Evolutionary conservation across 2,329 filamentous ascomycete genomes (phyloP), one percentile per base, ranked within the genome.

Genomic region (Zymoseptoria crescenta): DNA sequence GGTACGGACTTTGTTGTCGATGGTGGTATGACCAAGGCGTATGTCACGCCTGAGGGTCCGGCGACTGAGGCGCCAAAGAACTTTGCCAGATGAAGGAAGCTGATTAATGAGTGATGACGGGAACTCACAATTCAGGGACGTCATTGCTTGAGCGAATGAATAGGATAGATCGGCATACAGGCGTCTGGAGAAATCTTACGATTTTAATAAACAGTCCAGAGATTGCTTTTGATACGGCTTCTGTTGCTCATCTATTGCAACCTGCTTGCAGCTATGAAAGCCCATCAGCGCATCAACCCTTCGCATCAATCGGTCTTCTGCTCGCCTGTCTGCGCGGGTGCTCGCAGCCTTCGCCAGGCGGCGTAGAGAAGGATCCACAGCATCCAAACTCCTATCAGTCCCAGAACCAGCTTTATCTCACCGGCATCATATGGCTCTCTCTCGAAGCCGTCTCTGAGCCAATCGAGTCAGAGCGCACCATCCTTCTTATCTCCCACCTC

Each of bases 1-100:
- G 91, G 89, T 9, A 87, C 84, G 60, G 94, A 97, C 73, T 96
- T 97, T 77, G 87, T 96, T 4, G 91, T 97, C 27, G 94, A 99
- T 70, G 94, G 94, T 59, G 93, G 93, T 61, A 90, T 99, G 89
- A 93, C 86, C 69, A 96, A 89, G 81, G 89, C 91, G 51, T 97
- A 96, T 74, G 82, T 85, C 52, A 86, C 83, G 16, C 79, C 82
- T 19, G 81, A 85, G 64, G 83, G 83, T 10, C 79, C 81, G 1
- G 74, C 83, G 1, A 77, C 81, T 9, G 70, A 75, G 64, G 75
- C 81, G 4, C 83, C 83, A 21, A 30, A 62, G 49, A 74, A 74
- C 62, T 56, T 70, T 10, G 70, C 68, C 51, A 59, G 69, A 59
- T 74, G 55, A 59, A 49, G 21, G 41, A 7, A 13, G 20, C 20